Percentiles rank a stretch among this genome's conserved stretches.
Evolutionary conservation across 768 basidiomycete species (phyloP).

Genomic region (Scleroderma bovista): DNA sequence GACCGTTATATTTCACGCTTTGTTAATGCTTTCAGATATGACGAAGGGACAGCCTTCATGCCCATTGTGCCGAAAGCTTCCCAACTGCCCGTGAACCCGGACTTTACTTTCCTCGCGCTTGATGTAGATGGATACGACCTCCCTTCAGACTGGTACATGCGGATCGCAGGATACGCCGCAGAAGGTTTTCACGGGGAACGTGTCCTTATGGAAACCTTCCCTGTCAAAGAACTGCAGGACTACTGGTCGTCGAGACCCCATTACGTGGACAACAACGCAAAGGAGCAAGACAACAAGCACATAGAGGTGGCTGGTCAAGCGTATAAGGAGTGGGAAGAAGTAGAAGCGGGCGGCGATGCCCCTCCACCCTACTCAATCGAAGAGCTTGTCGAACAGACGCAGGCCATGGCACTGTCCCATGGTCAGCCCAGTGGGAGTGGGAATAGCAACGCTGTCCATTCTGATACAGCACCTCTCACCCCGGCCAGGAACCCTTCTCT

Average conservation of each 20-base stretch:
- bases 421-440: neutral
- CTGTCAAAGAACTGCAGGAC: conserved; percentile 66
- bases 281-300: conserved; percentile 21
- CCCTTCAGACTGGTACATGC: conserved; percentile 84
- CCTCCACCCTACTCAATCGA: conserved; percentile 68
- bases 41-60: conserved; percentile 81
- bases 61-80: conserved; percentile 58
- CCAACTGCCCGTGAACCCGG: conserved; percentile 54
- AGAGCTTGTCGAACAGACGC: conserved; percentile 13
- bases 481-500: conserved; percentile 7
- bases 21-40: conserved; percentile 46
- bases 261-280: conserved; percentile 35
- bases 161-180: conserved; percentile 66
- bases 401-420: neutral
- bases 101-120: conserved; percentile 60
- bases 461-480: conserved; percentile 9
- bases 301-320: conserved; percentile 15
- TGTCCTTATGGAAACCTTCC: conserved; percentile 57
- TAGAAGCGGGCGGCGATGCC: conserved; percentile 34
- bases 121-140: conserved; percentile 76
- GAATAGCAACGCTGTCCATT: neutral
- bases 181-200: conserved; percentile 64
- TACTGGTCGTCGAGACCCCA: conserved; percentile 65
- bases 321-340: conserved; percentile 42
- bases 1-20: neutral